Conservation (phyloP, 2,329 filamentous ascomycete genomes). For the Sphaerostilbella broomeana region DNA sequence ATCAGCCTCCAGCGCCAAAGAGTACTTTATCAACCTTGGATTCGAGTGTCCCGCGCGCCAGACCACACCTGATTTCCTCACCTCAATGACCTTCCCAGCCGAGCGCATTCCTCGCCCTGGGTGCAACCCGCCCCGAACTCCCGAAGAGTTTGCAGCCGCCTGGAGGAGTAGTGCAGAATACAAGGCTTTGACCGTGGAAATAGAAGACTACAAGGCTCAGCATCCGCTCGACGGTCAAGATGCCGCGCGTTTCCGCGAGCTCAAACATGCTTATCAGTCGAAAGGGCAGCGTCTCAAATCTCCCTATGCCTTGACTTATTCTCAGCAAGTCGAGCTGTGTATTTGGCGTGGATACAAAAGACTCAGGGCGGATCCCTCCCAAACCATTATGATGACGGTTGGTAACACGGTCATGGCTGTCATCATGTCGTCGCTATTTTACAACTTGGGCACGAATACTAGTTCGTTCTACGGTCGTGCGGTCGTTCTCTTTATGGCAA, state of each 20-base stretch:
- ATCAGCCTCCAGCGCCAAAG: slow-evolving; percentile 46
- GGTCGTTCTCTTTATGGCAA: slow-evolving; percentile 46
- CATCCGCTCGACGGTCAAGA: slow-evolving; percentile 16
- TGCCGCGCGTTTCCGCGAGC: slow-evolving; percentile 10
- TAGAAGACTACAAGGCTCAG: slow-evolving; percentile 21
- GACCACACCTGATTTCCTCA: slow-evolving; percentile 58
- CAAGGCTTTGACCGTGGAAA: slow-evolving; percentile 21
- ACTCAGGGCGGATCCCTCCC: slow-evolving; percentile 11
- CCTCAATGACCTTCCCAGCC: slow-evolving; percentile 37
- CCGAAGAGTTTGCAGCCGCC: slow-evolving; percentile 29
- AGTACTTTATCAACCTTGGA: slow-evolving; percentile 52
- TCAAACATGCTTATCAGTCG: slow-evolving; percentile 13
- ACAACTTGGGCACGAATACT: slow-evolving; percentile 35
- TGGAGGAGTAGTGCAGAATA: slow-evolving; percentile 23
- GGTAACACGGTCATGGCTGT: slow-evolving; percentile 42
- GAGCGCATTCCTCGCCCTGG: slow-evolving; percentile 19
- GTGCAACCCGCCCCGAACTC: slow-evolving; percentile 23
- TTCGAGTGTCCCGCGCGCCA: slow-evolving; percentile 52
- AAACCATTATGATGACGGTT: slow-evolving; percentile 11
- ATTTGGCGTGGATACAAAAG: slow-evolving; percentile 23
- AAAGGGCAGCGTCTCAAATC: slow-evolving; percentile 36
- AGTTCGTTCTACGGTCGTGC: slow-evolving; percentile 39
- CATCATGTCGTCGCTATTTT: slow-evolving; percentile 47
- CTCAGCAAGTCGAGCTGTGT: slow-evolving; percentile 36
- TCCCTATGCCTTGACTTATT: slow-evolving; percentile 39